Conservation (phyloP, 257 asterid genomes). For the Fraxinus quadrangulata region DNA sequence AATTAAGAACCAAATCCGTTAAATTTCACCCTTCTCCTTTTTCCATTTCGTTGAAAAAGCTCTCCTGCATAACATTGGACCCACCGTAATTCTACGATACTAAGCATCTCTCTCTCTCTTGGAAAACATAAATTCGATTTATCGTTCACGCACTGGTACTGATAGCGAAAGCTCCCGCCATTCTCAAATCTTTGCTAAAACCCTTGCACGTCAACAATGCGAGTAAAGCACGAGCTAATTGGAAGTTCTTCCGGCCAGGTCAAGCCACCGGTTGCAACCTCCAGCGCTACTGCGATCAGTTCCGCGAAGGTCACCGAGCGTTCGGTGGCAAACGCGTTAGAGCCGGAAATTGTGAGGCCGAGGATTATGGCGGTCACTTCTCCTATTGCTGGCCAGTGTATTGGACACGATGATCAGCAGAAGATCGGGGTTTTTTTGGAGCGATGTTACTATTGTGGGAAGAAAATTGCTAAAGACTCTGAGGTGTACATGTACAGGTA, state of each 20-base stretch:
- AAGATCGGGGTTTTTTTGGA: conserved; percentile 44
- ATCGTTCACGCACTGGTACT: not conserved
- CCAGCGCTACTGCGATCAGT: not conserved
- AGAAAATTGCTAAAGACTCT: conserved; percentile 37
- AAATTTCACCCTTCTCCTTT: no score
- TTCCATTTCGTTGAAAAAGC: not conserved
- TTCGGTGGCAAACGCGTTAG: conserved; percentile 24
- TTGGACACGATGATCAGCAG: conserved; percentile 8
- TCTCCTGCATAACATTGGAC: not conserved
- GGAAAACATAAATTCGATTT: not conserved
- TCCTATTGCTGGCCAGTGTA: conserved; percentile 23
- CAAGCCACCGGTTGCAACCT: conserved; percentile 1
- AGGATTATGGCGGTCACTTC: conserved; percentile 25
- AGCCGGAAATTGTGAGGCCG: conserved; percentile 21
- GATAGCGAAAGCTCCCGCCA: not conserved
- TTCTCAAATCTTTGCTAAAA: conserved; percentile 9
- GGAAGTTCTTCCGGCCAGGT: conserved; percentile 28
- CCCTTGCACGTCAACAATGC: conserved; percentile 40
- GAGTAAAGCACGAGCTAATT: conserved; percentile 38
- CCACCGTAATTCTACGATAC: not conserved
- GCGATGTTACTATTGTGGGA: conserved; percentile 48
- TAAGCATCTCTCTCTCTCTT: no score
- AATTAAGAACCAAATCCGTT: no score
- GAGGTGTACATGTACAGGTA: conserved; percentile 68
- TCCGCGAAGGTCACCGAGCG: conserved; percentile 24